Evolutionary conservation across 176 grass and related monocot genomes (phyloP), one percentile per base, ranked within the genome.

Genomic region (Oryza australiensis): DNA sequence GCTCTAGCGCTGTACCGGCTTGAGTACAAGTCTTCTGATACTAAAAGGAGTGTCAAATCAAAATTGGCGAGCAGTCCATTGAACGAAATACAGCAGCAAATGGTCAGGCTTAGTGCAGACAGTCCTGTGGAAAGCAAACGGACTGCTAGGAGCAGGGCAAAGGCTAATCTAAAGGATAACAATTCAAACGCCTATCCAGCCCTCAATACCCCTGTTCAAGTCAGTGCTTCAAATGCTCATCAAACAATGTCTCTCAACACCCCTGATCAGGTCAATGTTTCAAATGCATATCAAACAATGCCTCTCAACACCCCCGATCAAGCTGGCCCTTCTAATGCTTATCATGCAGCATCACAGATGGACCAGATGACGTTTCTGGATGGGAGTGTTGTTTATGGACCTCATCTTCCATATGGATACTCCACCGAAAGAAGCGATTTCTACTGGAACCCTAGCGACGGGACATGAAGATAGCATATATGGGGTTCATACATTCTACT

Each of bases 1-100:
- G 88, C 87, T 65, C 81, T 87, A 59, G 94, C 92, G 7, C 79
- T 97, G 55, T 94, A 94, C 77, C 85, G 92, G 41, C 92, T 97
- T 37, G 94, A 94, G 77, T 92, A 87, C 68, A 97, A 97, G 83
- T 70, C 87, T 20, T 87, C 79, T 66, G 94, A 94, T 66, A 28
- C 85, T 13, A 97, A 94, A 80, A 97, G 78, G 80, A 85, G 76
- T 82, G 74, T 76, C n/a, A 96, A 92, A 75, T 85, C 88, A 86
- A 93, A 93, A 64, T 57, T 90, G 43, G 57, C 82, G 5, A 62
- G 28, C 66, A 90, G 30, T 83, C 77, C 87, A 60, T 48, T 93
- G 13, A 73, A 74, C 69, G 91, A 93, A 78, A 83, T 93, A 38
- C 91, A 90, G 81, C 88, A 91, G 84, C 94, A 94, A 81, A 87